Evolutionary conservation across 352 stramenopile genomes (phyloP), one percentile per base, ranked within the genome.

Genomic region (Phytopythium oedochilum): DNA sequence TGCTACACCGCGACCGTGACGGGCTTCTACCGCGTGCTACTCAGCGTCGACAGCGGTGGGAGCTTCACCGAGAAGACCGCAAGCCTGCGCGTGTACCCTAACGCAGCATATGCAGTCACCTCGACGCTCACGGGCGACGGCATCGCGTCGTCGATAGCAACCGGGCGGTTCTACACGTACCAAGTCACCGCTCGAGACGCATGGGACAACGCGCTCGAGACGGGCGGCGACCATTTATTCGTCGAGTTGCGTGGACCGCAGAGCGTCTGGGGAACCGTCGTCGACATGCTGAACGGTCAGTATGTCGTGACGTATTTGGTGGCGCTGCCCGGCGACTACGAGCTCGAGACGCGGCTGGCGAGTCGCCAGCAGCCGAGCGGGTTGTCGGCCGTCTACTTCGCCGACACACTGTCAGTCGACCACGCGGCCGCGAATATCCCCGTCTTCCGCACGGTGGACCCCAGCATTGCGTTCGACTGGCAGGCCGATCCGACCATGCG

Each of bases 321-420:
- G 18, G 52, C 54, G 9, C 51, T 68, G 23, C 53, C 64, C 26
- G 71, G 75, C 0, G 10, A 58, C 2, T 86, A 83, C 54, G 66
- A 88, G 47, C 70, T 82, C 35, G 61, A 86, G 53, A 82, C 64
- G 8, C 25, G 61, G 29, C 59, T 88, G 6, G 64, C 69, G 29
- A 61, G 59, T 23, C 55, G 54, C 15, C 35, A 56, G 12, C 55
- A 53, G 20, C 28, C 47, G 47, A 38, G 48, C 23, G 73, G 71
- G 0, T 55, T 86, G 3, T 52, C 55, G 5, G 70, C 61, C 2
- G 66, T 69, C 39, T 85, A 85, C 45, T 86, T 73, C 38, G 42
- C 61, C 1, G 60, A 62, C 26, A 63, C 48, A 9, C 53, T 52
- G 31, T 53, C 47, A 2, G 12, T 62, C 55, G 25, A 44, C 6